Evolutionary conservation across 768 basidiomycete species (phyloP), one percentile per base, ranked within the genome.

Genomic region (Termitomyces sp.): DNA sequence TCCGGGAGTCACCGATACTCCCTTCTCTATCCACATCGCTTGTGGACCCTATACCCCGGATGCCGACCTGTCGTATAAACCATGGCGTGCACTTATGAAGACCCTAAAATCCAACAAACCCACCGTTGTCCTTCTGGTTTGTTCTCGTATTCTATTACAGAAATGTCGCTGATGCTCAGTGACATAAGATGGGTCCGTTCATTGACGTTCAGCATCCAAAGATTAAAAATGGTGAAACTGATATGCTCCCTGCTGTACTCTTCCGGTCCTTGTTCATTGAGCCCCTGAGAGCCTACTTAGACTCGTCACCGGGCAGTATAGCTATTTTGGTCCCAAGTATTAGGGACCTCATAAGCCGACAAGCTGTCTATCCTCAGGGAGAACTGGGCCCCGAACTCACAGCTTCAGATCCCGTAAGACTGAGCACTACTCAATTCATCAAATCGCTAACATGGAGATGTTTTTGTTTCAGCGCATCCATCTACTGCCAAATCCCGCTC

Each of bases 31-130:
- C 74, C 81, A 81, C 63, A 79, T 93, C 40, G 93, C 89, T 4
- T 86, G 88, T 61, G 97, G 97, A 0, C 96, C 97, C 1, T 98
- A 84, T 75, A 96, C 94, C 0, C 70, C 81, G 1, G 94, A 96
- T 58, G 73, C 83, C 2, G 88, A 97, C 71, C 78, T 97, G 33
- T 73, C 79, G 18, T 98, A 85, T 75, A 85, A 81, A 63, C 89
- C 91, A 0, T 89, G 92, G 79, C 75, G 78, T 15, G 76, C 78
- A 2, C 75, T 98, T 24, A 64, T 94, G 12, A 74, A 83, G n/a
- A 79, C 78, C n/a, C 75, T 89, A n/a, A 81, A 81, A 65, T 69
- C 73, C 8, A 79, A 78, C 28, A 89, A 87, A 66, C 96, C 96
- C 1, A 80, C 88, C 18, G 89, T 90, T 0, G 70, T 96, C 12